These are phyloP conservation scores for Fusarium napiforme DNA, from an alignment of 2,329 filamentous ascomycete genomes.

Conservation along the genomic window DNA sequence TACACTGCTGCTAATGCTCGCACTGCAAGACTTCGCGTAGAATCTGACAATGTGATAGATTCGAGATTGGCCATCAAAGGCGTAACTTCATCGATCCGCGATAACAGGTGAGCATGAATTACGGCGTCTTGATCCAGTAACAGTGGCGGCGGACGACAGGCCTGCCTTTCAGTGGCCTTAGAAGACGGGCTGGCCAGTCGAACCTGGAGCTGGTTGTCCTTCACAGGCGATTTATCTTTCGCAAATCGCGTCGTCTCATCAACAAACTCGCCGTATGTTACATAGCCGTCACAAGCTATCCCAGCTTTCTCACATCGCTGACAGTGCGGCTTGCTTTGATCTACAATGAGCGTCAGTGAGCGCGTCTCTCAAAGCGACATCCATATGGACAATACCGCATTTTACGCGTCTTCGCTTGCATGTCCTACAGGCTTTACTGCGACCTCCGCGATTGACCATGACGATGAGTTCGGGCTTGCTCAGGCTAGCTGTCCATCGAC, in stretches of 20 bases:
- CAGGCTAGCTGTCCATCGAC: no score
- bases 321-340: slow-evolving; percentile 16
- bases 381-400: slow-evolving; percentile 1
- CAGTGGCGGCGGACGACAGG: rapidly evolving
- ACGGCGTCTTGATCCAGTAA: background rate
- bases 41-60: background rate
- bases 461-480: background rate
- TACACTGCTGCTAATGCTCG: slow-evolving; percentile 16
- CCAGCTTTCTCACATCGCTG: slow-evolving; percentile 11
- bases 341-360: background rate
- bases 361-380: no score
- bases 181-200: rapidly evolving
- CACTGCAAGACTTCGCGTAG: slow-evolving; percentile 1
- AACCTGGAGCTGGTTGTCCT: background rate
- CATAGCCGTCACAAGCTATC: slow-evolving; percentile 7
- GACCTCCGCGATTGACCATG: slow-evolving; percentile 25
- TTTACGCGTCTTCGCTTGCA: slow-evolving; percentile 28
- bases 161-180: background rate
- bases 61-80: slow-evolving; percentile 8
- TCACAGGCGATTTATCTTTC: rapidly evolving
- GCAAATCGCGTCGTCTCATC: slow-evolving; percentile 10
- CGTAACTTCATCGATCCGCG: slow-evolving; percentile 1
- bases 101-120: slow-evolving; percentile 11
- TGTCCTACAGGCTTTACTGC: slow-evolving; percentile 23
- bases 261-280: slow-evolving; percentile 4